phyloP scores from a whole-genome alignment of 768 basidiomycete genomes.

The Ramaria sp. region DNA sequence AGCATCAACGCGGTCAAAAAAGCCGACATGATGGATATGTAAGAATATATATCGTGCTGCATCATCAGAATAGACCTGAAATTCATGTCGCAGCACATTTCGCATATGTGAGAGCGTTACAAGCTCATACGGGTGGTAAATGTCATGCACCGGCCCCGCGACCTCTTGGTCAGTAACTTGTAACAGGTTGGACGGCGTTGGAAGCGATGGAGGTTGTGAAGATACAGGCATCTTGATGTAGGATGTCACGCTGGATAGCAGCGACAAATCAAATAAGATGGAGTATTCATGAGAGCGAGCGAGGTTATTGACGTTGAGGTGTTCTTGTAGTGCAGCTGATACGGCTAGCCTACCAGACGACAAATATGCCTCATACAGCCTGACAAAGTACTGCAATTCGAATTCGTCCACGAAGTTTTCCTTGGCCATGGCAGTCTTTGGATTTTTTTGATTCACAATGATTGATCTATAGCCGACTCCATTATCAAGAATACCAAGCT shows the following conservation, averaged over 20 bases:
- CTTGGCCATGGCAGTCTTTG: conserved; percentile 19
- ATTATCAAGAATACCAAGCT: conserved; percentile 54
- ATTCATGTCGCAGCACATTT: conserved; percentile 45
- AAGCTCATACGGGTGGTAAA: conserved; percentile 42
- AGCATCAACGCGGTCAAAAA: conserved; percentile 41
- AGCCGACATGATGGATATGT: conserved; percentile 51
- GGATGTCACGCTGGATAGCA: conserved; percentile 49
- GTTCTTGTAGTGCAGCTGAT: conserved; percentile 41
- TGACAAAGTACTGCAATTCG: conserved; percentile 45
- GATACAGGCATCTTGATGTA: conserved; percentile 33
- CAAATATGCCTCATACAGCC: conserved; percentile 41
- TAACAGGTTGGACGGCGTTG: conserved; percentile 32
- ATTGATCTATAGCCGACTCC: conserved; percentile 60
- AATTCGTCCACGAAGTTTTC: conserved; percentile 36
- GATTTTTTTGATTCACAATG: conserved; percentile 29
- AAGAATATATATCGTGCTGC: conserved; percentile 42
- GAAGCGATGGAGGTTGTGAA: conserved; percentile 5
- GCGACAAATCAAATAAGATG: conserved; percentile 59
- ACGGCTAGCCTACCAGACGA: conserved; percentile 27
- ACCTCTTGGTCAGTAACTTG: conserved; percentile 27
- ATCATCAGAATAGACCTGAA: conserved; percentile 43
- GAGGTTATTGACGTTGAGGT: conserved; percentile 37
- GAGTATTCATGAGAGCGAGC: conserved; percentile 27
- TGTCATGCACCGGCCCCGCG: conserved; percentile 16
- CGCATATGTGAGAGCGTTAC: conserved; percentile 49